Conservation (phyloP, 257 asterid species). For the Handroanthus guayacan region DNA sequence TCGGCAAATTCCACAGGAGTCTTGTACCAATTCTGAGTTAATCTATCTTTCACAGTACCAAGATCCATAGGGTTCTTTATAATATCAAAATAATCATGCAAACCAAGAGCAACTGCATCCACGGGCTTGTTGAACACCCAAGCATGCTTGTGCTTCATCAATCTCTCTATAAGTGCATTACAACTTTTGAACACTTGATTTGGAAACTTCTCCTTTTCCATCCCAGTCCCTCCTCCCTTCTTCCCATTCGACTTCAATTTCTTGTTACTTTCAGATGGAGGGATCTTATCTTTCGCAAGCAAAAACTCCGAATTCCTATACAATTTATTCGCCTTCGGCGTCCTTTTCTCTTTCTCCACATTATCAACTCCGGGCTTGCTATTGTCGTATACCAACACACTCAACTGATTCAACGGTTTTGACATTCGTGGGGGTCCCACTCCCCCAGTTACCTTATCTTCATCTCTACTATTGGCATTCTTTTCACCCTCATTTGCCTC, state of each 20-base stretch:
- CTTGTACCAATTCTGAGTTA: constrained; percentile 66
- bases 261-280: constrained; percentile 73
- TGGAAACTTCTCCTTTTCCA: constrained; percentile 51
- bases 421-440: constrained; percentile 49
- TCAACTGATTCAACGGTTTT: constrained; percentile 68
- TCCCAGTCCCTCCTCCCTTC: constrained; percentile 61
- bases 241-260: constrained; percentile 57
- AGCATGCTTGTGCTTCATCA: constrained; percentile 92
- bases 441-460: constrained; percentile 42
- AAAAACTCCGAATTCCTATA: constrained; percentile 74
- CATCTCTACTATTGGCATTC: constrained; percentile 43
- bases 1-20: constrained; percentile 81
- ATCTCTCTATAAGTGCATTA: constrained; percentile 61
- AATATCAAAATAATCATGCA: constrained; percentile 81
- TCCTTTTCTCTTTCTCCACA: constrained; percentile 76
- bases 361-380: constrained; percentile 50
- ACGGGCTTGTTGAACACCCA: constrained; percentile 94
- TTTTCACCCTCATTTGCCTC: constrained; percentile 59
- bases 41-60: constrained; percentile 72
- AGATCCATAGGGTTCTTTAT: constrained; percentile 84
- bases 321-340: constrained; percentile 76
- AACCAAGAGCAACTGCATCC: constrained; percentile 71
- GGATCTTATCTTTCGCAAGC: constrained; percentile 79
- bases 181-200: constrained; percentile 67
- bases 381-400: constrained; percentile 62